Evolutionary conservation across 2,329 filamentous ascomycete species (phyloP).

Genomic region (Zopfia rhizophila): DNA sequence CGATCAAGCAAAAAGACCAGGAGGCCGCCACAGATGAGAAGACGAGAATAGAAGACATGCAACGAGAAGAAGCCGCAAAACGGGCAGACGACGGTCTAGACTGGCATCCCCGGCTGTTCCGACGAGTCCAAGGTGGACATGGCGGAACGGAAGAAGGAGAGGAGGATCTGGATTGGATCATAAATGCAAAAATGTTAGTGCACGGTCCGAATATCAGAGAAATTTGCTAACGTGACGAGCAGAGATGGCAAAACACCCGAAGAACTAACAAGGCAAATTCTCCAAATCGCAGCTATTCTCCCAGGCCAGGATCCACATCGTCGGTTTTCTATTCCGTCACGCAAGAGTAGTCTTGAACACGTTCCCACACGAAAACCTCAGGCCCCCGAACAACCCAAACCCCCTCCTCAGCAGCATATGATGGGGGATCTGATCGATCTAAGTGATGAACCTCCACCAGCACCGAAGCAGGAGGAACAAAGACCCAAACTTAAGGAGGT

Average conservation of each 20-base stretch:
- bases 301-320: slow-evolving; percentile 73
- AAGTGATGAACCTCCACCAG: slow-evolving; percentile 53
- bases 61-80: slow-evolving; percentile 86
- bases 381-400: not conserved
- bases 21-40: slow-evolving; percentile 93
- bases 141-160: slow-evolving; percentile 81
- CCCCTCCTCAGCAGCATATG: slow-evolving; percentile 23
- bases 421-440: slow-evolving; percentile 67
- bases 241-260: slow-evolving; percentile 71
- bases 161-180: slow-evolving; percentile 94
- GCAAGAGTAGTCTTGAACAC: slow-evolving; percentile 39
- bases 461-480: slow-evolving; percentile 5
- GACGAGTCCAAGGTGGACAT: slow-evolving; percentile 75
- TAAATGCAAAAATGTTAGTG: slow-evolving; percentile 83
- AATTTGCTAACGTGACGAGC: slow-evolving; percentile 22
- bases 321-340: slow-evolving; percentile 67
- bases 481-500: slow-evolving; percentile 14
- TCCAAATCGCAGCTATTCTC: slow-evolving; percentile 86
- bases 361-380: slow-evolving; percentile 19
- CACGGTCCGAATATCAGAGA: not conserved
- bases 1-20: slow-evolving; percentile 86
- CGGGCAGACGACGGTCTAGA: slow-evolving; percentile 81
- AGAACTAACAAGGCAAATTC: slow-evolving; percentile 81
- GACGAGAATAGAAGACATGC: slow-evolving; percentile 92
- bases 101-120: slow-evolving; percentile 90